Percentiles rank a stretch among this genome's conserved stretches.
phyloP scores from a whole-genome alignment of 495 filamentous ascomycete genomes.

The Aspergillus indologenus region DNA sequence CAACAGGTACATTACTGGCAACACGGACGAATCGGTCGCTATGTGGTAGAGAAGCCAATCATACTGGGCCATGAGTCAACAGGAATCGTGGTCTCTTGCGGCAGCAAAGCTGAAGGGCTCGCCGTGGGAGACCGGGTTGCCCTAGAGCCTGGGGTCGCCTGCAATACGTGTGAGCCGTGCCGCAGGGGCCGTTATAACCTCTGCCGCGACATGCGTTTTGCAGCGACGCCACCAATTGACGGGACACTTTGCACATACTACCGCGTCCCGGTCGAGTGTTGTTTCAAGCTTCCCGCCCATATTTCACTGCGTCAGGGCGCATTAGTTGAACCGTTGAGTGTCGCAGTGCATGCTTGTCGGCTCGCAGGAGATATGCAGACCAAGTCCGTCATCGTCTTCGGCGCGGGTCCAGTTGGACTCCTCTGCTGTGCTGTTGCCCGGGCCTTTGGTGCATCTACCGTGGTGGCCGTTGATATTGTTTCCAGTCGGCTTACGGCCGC shows the following conservation, averaged over 20 bases:
- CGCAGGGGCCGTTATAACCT: conserved; percentile 73
- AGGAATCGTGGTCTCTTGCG: conserved; percentile 57
- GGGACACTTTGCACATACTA: conserved; percentile 81
- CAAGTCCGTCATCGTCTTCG: conserved; percentile 74
- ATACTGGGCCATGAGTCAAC: conserved; percentile 67
- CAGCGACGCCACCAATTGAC: conserved; percentile 74
- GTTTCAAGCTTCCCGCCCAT: conserved; percentile 69
- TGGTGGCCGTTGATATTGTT: conserved; percentile 76
- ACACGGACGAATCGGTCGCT: conserved; percentile 41
- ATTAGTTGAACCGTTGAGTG: conserved; percentile 77
- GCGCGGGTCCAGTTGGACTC: conserved; percentile 80
- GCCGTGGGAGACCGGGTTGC: conserved; percentile 66
- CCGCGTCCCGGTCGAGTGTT: conserved; percentile 72
- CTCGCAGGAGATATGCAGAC: conserved; percentile 68
- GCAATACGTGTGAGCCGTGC: conserved; percentile 65
- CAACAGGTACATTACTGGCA: conserved; percentile 48
- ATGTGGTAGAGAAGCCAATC: conserved; percentile 47
- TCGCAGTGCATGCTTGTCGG: conserved; percentile 76
- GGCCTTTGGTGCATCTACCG: conserved; percentile 68
- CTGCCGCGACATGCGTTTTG: conserved; percentile 72
- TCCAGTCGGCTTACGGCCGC: conserved; percentile 69
- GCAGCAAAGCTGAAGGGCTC: conserved; percentile 49
- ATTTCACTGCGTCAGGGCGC: conserved; percentile 79
- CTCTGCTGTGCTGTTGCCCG: conserved; percentile 77
- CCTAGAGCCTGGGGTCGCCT: conserved; percentile 75